Conservation (phyloP, 108 stramenopile genomes). For the Cyclotella baltica region DNA sequence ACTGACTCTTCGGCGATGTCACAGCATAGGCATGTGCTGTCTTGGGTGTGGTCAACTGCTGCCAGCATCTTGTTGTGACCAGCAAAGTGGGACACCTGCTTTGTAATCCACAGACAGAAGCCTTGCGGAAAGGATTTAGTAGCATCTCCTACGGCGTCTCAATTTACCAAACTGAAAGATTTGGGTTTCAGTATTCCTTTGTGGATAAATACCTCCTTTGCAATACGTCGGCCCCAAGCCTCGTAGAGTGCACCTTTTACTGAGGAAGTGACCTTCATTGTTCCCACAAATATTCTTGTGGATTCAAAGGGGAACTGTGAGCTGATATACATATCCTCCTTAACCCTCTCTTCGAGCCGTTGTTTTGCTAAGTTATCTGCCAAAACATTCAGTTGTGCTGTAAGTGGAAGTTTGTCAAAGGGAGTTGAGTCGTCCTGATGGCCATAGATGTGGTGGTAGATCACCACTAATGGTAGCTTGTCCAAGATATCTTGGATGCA, state of each 20-base stretch:
- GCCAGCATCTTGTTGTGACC: background rate
- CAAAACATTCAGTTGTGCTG: background rate
- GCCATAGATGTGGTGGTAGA: background rate
- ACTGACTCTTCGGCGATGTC: background rate
- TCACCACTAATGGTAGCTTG: background rate
- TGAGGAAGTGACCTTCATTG: background rate
- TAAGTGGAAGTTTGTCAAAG: background rate
- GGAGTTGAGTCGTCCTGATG: background rate
- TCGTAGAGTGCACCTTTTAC: background rate
- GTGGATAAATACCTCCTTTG: background rate
- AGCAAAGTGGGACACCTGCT: background rate
- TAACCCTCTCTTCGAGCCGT: background rate
- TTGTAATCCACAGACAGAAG: background rate
- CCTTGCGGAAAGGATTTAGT: background rate
- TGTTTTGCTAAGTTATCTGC: background rate
- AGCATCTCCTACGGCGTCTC: background rate
- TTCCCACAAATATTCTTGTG: background rate
- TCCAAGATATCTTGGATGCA: background rate
- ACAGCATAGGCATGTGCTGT: background rate
- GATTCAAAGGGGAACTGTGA: background rate
- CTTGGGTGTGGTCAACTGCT: background rate
- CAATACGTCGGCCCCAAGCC: background rate
- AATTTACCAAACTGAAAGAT: background rate
- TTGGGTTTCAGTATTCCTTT: background rate
- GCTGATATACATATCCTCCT: background rate